These are phyloP conservation scores for Artemisia argyi DNA, from an alignment of 129 eudicot genomes.

Conservation along the genomic window DNA sequence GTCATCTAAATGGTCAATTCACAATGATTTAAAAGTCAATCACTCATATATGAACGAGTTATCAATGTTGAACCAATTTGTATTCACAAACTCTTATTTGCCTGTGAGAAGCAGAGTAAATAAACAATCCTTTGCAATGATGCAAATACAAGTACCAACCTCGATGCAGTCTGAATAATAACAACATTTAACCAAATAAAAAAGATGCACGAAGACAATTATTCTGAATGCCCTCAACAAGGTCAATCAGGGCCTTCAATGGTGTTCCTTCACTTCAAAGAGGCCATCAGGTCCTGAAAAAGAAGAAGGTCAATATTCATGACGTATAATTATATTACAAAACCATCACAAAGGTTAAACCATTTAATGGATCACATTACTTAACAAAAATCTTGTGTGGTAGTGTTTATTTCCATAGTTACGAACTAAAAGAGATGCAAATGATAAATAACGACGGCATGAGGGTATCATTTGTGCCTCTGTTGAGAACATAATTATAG, in stretches of 20 bases:
- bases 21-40: neutral
- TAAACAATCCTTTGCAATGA: constrained; percentile 23
- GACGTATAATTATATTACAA: neutral
- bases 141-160: constrained; percentile 28
- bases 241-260: constrained; percentile 28
- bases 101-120: constrained; percentile 17
- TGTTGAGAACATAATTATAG: neutral
- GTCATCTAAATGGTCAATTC: neutral
- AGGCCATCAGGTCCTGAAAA: constrained; percentile 55
- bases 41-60: neutral
- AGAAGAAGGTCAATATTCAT: neutral
- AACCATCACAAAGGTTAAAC: neutral
- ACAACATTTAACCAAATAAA: constrained; percentile 7
- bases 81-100: constrained; percentile 32
- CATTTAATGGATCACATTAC: too few relatives aligned
- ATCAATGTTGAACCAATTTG: constrained; percentile 20
- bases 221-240: constrained; percentile 15
- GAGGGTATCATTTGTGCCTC: neutral
- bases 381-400: neutral
- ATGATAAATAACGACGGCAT: neutral
- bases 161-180: constrained; percentile 15
- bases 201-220: constrained; percentile 14
- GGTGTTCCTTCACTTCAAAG: constrained; percentile 71
- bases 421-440: neutral
- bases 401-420: neutral